Percentiles rank a stretch among this genome's conserved stretches.
Conservation (phyloP, 495 filamentous ascomycete genomes). For the Penicillium samsonianum region DNA sequence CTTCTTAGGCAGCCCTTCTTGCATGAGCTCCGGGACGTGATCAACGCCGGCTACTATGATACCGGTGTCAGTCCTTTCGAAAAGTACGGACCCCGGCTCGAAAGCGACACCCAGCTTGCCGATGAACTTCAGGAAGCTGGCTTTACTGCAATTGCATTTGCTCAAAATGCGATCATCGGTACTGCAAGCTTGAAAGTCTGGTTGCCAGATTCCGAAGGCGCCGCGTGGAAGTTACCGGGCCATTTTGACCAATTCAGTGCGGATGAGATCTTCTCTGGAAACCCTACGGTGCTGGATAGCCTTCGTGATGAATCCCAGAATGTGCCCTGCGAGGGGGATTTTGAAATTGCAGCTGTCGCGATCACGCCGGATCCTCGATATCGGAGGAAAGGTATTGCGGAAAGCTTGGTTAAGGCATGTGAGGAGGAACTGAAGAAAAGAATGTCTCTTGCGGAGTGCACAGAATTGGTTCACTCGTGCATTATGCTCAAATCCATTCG, state of each 20-base stretch:
- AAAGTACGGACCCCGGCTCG: neutral
- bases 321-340: neutral
- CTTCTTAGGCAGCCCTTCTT: conserved; percentile 2
- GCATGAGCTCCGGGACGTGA: neutral
- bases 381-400: neutral
- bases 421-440: neutral
- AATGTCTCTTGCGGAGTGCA: neutral
- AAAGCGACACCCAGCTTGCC: neutral
- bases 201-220: neutral
- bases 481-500: neutral
- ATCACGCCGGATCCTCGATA: neutral
- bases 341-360: neutral
- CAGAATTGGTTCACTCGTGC: neutral
- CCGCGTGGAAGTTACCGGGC: neutral
- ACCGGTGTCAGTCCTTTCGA: no score
- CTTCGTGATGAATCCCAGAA: neutral
- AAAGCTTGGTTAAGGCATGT: neutral
- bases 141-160: neutral
- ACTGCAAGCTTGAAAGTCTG: neutral
- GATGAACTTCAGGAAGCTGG: neutral
- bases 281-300: neutral
- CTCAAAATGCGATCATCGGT: neutral
- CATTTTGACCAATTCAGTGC: neutral
- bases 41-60: neutral
- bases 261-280: neutral